A percentile compares a stretch with the other conserved stretches of the same genome.
Conservation (phyloP, 768 basidiomycete genomes). For the Megacollybia marginata region DNA sequence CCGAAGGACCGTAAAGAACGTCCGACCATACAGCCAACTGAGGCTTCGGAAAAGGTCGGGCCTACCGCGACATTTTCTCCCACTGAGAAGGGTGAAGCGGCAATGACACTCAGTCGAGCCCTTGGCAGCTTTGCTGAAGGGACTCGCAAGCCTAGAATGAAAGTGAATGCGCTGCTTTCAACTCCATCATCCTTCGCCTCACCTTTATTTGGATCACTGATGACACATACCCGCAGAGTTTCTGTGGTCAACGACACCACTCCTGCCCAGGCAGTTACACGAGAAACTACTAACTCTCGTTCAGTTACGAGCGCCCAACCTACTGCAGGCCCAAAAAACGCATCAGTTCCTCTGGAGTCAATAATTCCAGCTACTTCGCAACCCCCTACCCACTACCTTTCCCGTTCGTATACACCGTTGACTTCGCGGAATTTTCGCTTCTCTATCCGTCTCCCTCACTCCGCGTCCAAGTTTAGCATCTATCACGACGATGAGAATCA, state of each 20-base stretch:
- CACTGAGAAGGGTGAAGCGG: slow-evolving; percentile 32
- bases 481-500: slow-evolving; percentile 45
- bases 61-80: slow-evolving; percentile 38
- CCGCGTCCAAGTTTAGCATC: slow-evolving; percentile 47
- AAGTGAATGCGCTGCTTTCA: slow-evolving; percentile 26
- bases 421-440: slow-evolving; percentile 72
- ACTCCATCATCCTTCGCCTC: slow-evolving; percentile 39
- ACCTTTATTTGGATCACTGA: slow-evolving; percentile 55
- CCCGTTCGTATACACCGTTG: slow-evolving; percentile 65
- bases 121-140: slow-evolving; percentile 28
- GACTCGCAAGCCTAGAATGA: slow-evolving; percentile 21
- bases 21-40: slow-evolving; percentile 11
- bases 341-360: slow-evolving; percentile 66
- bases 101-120: slow-evolving; percentile 38
- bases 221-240: slow-evolving; percentile 40
- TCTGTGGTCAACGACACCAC: slow-evolving; percentile 24
- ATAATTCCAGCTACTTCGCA: slow-evolving; percentile 77
- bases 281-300: neutral
- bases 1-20: slow-evolving; percentile 40
- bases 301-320: neutral
- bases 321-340: slow-evolving; percentile 18
- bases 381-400: slow-evolving; percentile 80
- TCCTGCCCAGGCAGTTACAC: neutral
- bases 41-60: slow-evolving; percentile 18
- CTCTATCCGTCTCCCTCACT: slow-evolving; percentile 51